Evolutionary conservation across 805 yeast genomes (phyloP), one percentile per base, ranked within the genome.

Genomic region (Teunomyces pallodes): DNA sequence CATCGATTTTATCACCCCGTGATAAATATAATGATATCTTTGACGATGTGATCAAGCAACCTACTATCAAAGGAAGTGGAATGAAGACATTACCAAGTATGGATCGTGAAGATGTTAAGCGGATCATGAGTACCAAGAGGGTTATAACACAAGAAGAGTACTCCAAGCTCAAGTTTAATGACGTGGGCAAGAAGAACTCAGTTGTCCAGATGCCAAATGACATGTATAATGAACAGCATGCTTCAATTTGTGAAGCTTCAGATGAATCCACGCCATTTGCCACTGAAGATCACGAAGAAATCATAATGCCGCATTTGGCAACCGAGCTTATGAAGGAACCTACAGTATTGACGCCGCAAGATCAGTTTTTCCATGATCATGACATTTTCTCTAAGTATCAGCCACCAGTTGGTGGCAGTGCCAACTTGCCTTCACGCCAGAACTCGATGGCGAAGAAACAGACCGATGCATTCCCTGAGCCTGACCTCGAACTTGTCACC

Each of bases 71-170:
- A 48, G 59, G 75, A n/a, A 60, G 58, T 28, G 79, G 79, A 12
- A 75, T 75, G 78, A 73, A 69, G 48, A 74, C 79, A 2, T 64
- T 75, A 41, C 79, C 80, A 42, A 74, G 79, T 52, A 75, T 75
- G 79, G 77, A 74, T 49, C 61, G 66, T 12, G 71, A 72, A 39
- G 79, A 75, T 46, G 73, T 75, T 8, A 65, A 69, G 53, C 62
- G 65, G 48, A 74, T 75, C 30, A 57, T 72, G 56, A 65, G 59
- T 48, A 60, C 63, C 45, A 72, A 71, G 47, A 61, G 64, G 33
- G 68, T 67, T 7, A 64, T 74, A 38, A 65, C 70, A 7, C 74
- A 70, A 45, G 76, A 72, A 30, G 78, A 72, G 45, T 72, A 70
- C 48, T 53, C 71, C 2, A 58, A 61, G 16, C 54, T 70, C 36